Evolutionary conservation across 1,284 basidiomycete species (phyloP).

Genomic region (Trametes pubescens): DNA sequence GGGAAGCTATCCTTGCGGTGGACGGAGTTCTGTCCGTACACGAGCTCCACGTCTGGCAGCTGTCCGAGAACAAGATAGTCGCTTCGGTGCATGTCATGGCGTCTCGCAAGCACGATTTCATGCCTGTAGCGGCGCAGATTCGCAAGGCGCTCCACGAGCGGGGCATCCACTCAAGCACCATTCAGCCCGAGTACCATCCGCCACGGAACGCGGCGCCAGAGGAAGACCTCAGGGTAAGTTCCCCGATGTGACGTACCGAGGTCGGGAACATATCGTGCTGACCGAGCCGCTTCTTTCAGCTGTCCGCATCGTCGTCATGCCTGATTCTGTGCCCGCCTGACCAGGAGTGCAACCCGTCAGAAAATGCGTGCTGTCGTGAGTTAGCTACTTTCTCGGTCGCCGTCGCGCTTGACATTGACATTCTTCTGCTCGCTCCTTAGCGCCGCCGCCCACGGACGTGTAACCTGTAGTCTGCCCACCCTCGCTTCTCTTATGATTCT

Average conservation of each 20-base stretch:
- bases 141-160: slow-evolving; percentile 86
- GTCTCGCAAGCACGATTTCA: slow-evolving; percentile 84
- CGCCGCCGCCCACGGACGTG: slow-evolving; percentile 56
- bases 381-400: slow-evolving; percentile 34
- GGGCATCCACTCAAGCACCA: slow-evolving; percentile 94
- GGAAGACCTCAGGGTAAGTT: slow-evolving; percentile 56
- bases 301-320: slow-evolving; percentile 45
- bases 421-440: slow-evolving; percentile 38
- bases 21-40: slow-evolving; percentile 93
- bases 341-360: slow-evolving; percentile 69
- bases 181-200: slow-evolving; percentile 82
- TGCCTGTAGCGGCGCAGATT: slow-evolving; percentile 89
- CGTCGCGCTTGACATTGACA: slow-evolving; percentile 17
- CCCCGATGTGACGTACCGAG: slow-evolving; percentile 37
- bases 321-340: slow-evolving; percentile 63
- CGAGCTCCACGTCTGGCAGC: slow-evolving; percentile 97
- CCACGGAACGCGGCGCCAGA: slow-evolving; percentile 50
- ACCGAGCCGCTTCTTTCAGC: slow-evolving; percentile 29
- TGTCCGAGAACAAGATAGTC: slow-evolving; percentile 89
- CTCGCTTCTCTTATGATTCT: slow-evolving; percentile 9
- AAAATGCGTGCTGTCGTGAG: slow-evolving; percentile 85
- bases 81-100: slow-evolving; percentile 97
- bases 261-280: slow-evolving; percentile 43
- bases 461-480: slow-evolving; percentile 17
- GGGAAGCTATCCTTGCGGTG: slow-evolving; percentile 80